phyloP scores from a whole-genome alignment of 1,284 basidiomycete genomes.

The Omphalotus olearius region DNA sequence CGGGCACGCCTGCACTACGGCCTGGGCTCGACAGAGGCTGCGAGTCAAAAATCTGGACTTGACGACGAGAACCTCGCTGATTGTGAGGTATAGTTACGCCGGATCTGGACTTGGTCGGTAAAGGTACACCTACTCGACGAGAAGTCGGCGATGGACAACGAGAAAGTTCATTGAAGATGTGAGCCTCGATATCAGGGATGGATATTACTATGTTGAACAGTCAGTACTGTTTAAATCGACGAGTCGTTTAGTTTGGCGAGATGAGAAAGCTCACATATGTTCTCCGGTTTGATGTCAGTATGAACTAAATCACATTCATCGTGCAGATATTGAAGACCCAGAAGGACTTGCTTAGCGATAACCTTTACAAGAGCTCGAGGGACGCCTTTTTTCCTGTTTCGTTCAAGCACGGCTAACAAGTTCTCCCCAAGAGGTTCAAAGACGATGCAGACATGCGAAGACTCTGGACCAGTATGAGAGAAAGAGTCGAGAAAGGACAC shows the following conservation, averaged over 20 bases:
- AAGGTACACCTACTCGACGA: slow-evolving; percentile 66
- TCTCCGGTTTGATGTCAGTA: slow-evolving; percentile 91
- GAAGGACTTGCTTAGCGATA: slow-evolving; percentile 79
- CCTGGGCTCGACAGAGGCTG: slow-evolving; percentile 64
- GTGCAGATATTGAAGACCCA: slow-evolving; percentile 89
- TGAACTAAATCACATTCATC: slow-evolving; percentile 87
- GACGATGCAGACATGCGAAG: slow-evolving; percentile 84
- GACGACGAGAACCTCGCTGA: slow-evolving; percentile 45
- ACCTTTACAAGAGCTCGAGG: slow-evolving; percentile 77
- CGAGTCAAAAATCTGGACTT: slow-evolving; percentile 76
- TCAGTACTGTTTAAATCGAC: not conserved
- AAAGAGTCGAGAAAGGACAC: slow-evolving; percentile 90
- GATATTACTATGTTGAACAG: slow-evolving; percentile 55
- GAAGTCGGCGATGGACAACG: slow-evolving; percentile 64
- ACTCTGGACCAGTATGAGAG: slow-evolving; percentile 58
- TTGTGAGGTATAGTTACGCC: slow-evolving; percentile 56
- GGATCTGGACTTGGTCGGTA: slow-evolving; percentile 48
- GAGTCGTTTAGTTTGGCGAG: not conserved
- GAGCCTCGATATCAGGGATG: slow-evolving; percentile 69
- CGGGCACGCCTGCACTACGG: slow-evolving; percentile 41
- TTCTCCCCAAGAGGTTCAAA: slow-evolving; percentile 92
- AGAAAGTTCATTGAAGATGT: slow-evolving; percentile 64
- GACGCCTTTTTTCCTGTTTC: slow-evolving; percentile 84
- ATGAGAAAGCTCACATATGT: slow-evolving; percentile 61
- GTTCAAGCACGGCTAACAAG: slow-evolving; percentile 78